phyloP scores from a whole-genome alignment of 2,329 filamentous ascomycete species.

The Fusarium subglutinans region DNA sequence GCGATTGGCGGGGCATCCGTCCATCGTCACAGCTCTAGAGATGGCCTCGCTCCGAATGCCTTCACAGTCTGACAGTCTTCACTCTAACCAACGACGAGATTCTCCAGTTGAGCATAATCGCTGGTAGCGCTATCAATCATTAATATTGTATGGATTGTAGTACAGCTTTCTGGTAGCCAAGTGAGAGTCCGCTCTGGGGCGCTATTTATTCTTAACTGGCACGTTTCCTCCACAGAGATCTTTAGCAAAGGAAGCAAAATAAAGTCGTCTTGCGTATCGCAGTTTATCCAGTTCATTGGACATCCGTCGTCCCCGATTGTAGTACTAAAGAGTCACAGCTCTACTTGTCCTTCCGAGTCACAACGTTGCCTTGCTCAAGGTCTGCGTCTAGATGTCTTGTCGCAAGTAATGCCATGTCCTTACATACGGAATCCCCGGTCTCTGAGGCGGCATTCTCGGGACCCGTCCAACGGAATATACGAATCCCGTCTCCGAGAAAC shows the following conservation, averaged over 20 bases:
- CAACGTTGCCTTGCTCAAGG: neutral
- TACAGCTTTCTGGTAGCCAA: neutral
- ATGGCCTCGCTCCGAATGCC: neutral
- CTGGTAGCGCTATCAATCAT: no score
- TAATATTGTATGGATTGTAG: neutral
- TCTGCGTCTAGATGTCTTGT: no score
- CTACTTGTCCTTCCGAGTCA: neutral
- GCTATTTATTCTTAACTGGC: neutral
- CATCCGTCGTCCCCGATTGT: no score
- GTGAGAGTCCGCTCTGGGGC: no score
- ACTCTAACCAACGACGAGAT: accelerated
- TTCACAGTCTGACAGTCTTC: neutral
- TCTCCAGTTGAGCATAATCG: neutral
- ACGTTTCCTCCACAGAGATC: neutral
- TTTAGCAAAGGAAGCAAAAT: no score
- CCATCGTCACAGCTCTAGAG: neutral
- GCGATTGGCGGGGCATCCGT: neutral
- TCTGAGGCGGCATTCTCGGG: neutral
- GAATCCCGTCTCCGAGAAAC: neutral
- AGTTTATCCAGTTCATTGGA: neutral
- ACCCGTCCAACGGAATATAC: neutral
- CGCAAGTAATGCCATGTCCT: neutral
- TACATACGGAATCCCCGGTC: neutral
- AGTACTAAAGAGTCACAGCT: neutral
- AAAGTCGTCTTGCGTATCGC: neutral